phyloP scores from a whole-genome alignment of 2,329 filamentous ascomycete genomes.

The Aureobasidium sp. region DNA sequence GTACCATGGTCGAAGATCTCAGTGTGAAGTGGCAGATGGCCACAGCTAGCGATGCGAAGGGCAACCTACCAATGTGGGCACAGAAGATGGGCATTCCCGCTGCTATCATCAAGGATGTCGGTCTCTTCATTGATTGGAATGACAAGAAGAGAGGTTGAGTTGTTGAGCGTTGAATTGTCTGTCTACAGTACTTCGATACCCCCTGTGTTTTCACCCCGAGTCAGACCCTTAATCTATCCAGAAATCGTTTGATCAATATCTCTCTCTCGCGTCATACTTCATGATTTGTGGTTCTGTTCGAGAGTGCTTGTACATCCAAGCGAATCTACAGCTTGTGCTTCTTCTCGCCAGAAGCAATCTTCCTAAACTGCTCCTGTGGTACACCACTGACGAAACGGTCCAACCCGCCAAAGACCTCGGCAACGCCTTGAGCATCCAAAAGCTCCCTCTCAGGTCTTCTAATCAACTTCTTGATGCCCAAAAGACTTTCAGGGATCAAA shows the following conservation, averaged over 20 bases:
- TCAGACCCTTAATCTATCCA: not conserved
- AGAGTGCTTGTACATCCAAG: not conserved
- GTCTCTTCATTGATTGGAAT: conserved; percentile 56
- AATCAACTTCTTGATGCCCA: conserved; percentile 79
- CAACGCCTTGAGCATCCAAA: conserved; percentile 68
- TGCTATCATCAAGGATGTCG: conserved; percentile 62
- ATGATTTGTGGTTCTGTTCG: not conserved
- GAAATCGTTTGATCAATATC: not conserved
- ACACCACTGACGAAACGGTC: conserved; percentile 71
- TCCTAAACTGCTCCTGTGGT: conserved; percentile 82
- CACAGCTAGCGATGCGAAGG: conserved; percentile 63
- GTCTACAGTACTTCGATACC: not conserved
- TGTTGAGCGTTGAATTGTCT: not conserved
- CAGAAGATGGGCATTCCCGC: conserved; percentile 57
- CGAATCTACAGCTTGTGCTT: conserved; percentile 70
- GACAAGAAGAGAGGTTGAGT: conserved; percentile 19
- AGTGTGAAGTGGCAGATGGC: conserved; percentile 69
- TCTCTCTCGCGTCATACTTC: not conserved
- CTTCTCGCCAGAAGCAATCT: conserved; percentile 80
- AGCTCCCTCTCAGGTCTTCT: conserved; percentile 61
- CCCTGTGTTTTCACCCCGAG: not conserved
- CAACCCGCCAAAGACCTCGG: conserved; percentile 79
- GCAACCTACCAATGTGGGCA: conserved; percentile 55
- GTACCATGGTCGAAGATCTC: conserved; percentile 38
- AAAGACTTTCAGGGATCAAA: conserved; percentile 67